Base-by-base conservation (phyloP, 345 rosid species). In the Citrus australasica region DNA sequence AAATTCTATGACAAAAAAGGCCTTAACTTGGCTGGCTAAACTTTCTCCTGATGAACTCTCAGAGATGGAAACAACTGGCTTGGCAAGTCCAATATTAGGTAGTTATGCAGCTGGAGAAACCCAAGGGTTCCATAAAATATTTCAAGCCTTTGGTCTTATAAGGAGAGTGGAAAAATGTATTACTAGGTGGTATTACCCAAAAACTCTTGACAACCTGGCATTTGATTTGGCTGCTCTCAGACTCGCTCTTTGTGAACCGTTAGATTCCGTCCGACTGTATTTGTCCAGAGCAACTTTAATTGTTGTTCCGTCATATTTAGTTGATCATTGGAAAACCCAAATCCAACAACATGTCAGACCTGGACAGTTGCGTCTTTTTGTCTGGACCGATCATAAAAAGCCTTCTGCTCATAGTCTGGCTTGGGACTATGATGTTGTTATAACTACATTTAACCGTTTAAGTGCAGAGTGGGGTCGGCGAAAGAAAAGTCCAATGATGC, bases 341-440 rank as follows among this genome's bases (percentile, higher is more conserved):
- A 94, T 96, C 71, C 77, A 88, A 67, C 91, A 83, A 83, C 98
- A 96, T 90, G 91, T 94, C 76, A 83, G 88, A 80, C 86, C 89
- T 73, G 91, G 86, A 69, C 98, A 92, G 85, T 79, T 96, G 83
- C 90, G 90, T 81, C 86, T 96, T 82, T 87, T 88, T 81, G 80
- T 91, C 76, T 91, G 97, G 96, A 89, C 89, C 62, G 93, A 89
- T 82, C 79, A 82, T 64, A 90, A 78, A 84, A 88, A 84, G 66
- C 86, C 87, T 85, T 88, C 93, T 80, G 91, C 93, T 7, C 97
- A 96, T 78, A 87, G 80, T 88, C 89, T 96, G 83, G 99, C 99
- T 14, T 96, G 99, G 98, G 98, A 96, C 83, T 91, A 91, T 79
- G 99, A 94, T 84, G 83, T 96, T 83, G 94, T 96, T 83, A 89